Percentiles rank a stretch among this genome's conserved stretches.
Evolutionary conservation across 2,329 filamentous ascomycete genomes (phyloP).

Genomic region (Purpureocillium lavendulum): DNA sequence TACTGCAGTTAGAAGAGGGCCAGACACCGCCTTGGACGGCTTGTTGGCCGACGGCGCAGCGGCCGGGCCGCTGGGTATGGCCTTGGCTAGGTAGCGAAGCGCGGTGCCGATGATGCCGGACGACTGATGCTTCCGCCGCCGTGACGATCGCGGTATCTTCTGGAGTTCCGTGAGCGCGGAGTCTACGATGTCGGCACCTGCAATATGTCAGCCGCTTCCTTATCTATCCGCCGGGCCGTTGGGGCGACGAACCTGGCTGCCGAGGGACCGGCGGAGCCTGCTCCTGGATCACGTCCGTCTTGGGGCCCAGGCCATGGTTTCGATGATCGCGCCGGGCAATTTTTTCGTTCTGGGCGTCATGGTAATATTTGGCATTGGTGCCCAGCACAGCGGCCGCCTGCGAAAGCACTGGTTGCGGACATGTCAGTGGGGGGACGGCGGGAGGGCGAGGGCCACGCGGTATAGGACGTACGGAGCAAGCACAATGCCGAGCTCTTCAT

Average conservation of each 20-base stretch:
- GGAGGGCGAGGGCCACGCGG: slow-evolving; percentile 4
- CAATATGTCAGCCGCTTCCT: not conserved
- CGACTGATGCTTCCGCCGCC: slow-evolving; percentile 34
- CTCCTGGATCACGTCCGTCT: slow-evolving; percentile 20
- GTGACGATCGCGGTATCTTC: slow-evolving; percentile 37
- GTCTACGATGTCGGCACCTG: slow-evolving; percentile 46
- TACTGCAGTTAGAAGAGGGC: slow-evolving; percentile 41
- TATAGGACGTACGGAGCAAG: slow-evolving; percentile 30
- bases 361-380: slow-evolving; percentile 30
- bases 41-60: slow-evolving; percentile 33
- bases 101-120: slow-evolving; percentile 33
- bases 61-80: slow-evolving; percentile 40
- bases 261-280: slow-evolving; percentile 16
- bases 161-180: slow-evolving; percentile 40
- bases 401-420: slow-evolving; percentile 32
- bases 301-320: slow-evolving; percentile 21
- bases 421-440: slow-evolving; percentile 13
- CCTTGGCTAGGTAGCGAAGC: slow-evolving; percentile 36
- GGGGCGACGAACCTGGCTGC: slow-evolving; percentile 27
- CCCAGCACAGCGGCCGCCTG: slow-evolving; percentile 30
- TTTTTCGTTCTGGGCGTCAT: slow-evolving; percentile 21
- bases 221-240: not conserved
- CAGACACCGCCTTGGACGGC: slow-evolving; percentile 23
- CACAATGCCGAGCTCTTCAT: slow-evolving; percentile 33
- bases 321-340: slow-evolving; percentile 15